A percentile compares a stretch with the other conserved stretches of the same genome.
Conservation (phyloP, 108 stramenopile species). For the Heterococcus sp. region DNA sequence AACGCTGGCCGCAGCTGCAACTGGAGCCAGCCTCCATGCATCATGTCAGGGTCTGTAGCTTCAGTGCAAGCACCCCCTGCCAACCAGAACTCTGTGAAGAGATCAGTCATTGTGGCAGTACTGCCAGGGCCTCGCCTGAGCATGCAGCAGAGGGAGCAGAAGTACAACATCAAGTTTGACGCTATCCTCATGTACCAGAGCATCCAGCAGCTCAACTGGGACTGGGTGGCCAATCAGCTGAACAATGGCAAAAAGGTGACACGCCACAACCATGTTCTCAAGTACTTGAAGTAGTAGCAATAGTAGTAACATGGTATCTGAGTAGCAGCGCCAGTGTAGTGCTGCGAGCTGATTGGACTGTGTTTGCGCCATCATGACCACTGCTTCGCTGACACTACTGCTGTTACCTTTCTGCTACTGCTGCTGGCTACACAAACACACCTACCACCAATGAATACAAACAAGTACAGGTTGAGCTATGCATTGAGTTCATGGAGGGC, state of each 20-base stretch:
- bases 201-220: background rate
- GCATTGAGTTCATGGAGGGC: background rate
- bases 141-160: background rate
- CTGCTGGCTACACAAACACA: too few species aligned
- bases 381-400: too few species aligned
- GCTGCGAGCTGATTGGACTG: background rate
- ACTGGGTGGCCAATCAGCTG: background rate
- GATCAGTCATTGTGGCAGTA: background rate
- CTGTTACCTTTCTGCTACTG: too few species aligned
- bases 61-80: background rate
- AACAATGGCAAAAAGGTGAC: background rate
- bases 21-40: background rate
- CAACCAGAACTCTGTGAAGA: background rate
- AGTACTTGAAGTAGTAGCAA: too few species aligned
- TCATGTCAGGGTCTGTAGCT: background rate
- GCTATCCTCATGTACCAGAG: background rate
- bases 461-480: too few species aligned
- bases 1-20: background rate
- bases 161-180: background rate
- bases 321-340: background rate
- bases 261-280: too few species aligned
- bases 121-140: background rate
- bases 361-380: too few species aligned
- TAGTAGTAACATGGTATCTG: background rate
- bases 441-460: too few species aligned